Evolutionary conservation across 192 early-diverging fungal species (phyloP), one percentile per base, ranked within the genome.

Genomic region (Backusella australiensis): DNA sequence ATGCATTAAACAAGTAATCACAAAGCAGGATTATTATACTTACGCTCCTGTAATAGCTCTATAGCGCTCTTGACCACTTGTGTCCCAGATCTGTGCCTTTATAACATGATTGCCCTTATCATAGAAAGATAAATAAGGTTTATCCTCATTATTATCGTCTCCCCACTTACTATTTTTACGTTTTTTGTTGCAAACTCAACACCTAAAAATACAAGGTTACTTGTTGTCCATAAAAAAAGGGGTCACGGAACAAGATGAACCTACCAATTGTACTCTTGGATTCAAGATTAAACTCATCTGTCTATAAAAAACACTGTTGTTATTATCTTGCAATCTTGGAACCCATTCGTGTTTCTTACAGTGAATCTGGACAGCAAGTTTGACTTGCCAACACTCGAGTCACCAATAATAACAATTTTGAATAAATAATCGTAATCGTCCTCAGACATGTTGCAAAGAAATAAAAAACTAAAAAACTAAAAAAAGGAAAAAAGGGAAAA

Each of bases 201-300:
- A 49, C 86, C 75, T 76, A 76, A 11, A 44, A 63, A 1, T 36
- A 53, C 2, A 32, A 3, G 44, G 35, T 67, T 29, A 34, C 5
- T 35, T 67, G 12, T 2, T 67, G 5, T n/a, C 15, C 66, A 56
- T 19, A 26, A 6, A 56, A 19, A 32, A 32, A 32, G 32, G 32
- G 19, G 21, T 32, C 32, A 32, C 12, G 8, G 4, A 23, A 36
- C 35, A 36, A 41, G 26, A 42, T 23, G 21, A 9, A 7, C 26
- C 63, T 73, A 77, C 97, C 97, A 83, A 99, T 99, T 73, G 96
- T 98, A 32, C 96, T 96, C 85, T 97, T 98, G 78, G 96, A 97
- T 83, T 97, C 96, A 75, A 96, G 86, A 85, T 95, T 96, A 86
- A 99, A 99, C 85, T 97, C 96, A 89, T 98, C 95, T 39, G 70